These are phyloP conservation scores for Poterioochromonas sp. DNA, from an alignment of 352 stramenopile species.

Conservation along the genomic window DNA sequence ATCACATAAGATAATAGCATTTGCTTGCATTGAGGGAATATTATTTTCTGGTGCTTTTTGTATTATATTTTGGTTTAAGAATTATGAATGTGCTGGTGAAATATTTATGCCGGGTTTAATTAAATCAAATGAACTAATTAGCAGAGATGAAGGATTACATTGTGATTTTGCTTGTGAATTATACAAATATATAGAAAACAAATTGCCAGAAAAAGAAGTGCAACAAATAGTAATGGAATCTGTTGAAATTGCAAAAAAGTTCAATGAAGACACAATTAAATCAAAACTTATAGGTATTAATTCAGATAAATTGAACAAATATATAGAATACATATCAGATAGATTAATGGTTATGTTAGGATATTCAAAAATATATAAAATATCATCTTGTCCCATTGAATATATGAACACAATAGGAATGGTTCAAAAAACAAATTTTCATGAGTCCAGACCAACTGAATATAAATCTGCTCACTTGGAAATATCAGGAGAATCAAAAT, in stretches of 20 bases:
- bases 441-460: slow-evolving; percentile 95
- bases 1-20: slow-evolving; percentile 89
- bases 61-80: slow-evolving; percentile 99
- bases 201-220: slow-evolving; percentile 79
- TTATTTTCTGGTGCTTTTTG: slow-evolving; percentile 98
- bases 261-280: slow-evolving; percentile 87
- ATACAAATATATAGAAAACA: slow-evolving; percentile 94
- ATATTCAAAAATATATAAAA: slow-evolving; percentile 81
- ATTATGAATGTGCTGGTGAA: too few relatives aligned
- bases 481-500: background rate
- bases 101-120: slow-evolving; percentile 96
- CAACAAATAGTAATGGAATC: slow-evolving; percentile 87
- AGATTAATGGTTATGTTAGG: slow-evolving; percentile 81
- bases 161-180: slow-evolving; percentile 97
- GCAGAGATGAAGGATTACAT: slow-evolving; percentile 93
- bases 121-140: slow-evolving; percentile 99
- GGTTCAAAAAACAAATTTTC: slow-evolving; percentile 69
- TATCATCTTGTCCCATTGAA: slow-evolving; percentile 92
- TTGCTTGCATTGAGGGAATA: slow-evolving; percentile 95
- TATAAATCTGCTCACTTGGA: slow-evolving; percentile 43
- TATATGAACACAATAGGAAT: slow-evolving; percentile 99
- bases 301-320: slow-evolving; percentile 88
- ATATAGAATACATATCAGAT: slow-evolving; percentile 98
- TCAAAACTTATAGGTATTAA: slow-evolving; percentile 99
- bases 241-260: slow-evolving; percentile 95